Base-by-base conservation (phyloP, 768 basidiomycete genomes). In the Lyophyllum shimeji region DNA sequence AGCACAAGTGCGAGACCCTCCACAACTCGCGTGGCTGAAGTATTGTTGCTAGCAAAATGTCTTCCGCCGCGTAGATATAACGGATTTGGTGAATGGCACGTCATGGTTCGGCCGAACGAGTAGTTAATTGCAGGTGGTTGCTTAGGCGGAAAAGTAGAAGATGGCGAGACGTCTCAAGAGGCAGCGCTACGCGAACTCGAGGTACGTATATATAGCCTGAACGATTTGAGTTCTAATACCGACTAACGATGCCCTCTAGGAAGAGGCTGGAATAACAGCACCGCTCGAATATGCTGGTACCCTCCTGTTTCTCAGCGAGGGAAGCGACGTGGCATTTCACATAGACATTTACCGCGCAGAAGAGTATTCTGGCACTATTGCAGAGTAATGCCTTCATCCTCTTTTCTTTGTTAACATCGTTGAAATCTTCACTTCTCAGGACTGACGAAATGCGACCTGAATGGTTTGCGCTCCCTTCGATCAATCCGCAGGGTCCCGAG, bases 381-480 rank as follows among this genome's bases (percentile, higher is more conserved):
- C 74, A 13, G 91, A 93, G 93, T 93, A 70, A 58, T n/a, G n/a
- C n/a, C n/a, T n/a, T n/a, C n/a, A n/a, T 83, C 7, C 3, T 55
- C 51, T 54, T 39, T 56, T 42, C 21, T 44, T 23, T 46, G 3
- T 7, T 46, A 39, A 57, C 20, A 50, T 55, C 21, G 29, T 37
- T 37, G 21, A 45, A 25, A 43, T 21, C 34, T 17, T 50, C 52
- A 9, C 43, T 11, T 34, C n/a, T 1, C 58, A 95, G 93, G 63
- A 84, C 89, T 0, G 92, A 95, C 29, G 93, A 95, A 67, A 95
- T 95, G 93, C 78, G 77, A 18, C 93, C 93, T 0, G 67, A 84
- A 63, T 95, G 93, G 93, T 93, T 91, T 65, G 71, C 78, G 15
- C 61, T 78, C 21, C 55, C 63, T 59, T 58, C 46, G 23, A 47